Evolutionary conservation across 2,329 filamentous ascomycete species (phyloP).

Genomic region (Colletotrichum noveboracense): DNA sequence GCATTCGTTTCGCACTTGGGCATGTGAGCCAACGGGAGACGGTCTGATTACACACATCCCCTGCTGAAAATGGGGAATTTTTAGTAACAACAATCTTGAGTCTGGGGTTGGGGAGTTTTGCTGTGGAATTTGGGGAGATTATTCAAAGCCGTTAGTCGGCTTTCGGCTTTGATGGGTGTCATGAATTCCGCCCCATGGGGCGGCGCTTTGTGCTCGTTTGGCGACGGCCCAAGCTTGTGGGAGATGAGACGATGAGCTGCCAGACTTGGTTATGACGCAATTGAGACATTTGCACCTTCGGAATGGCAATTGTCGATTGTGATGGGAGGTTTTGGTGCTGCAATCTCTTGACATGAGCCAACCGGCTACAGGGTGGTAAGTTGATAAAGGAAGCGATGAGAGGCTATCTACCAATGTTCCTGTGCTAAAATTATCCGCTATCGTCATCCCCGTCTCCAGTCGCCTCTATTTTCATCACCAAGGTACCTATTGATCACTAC

Average conservation of each 20-base stretch:
- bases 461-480: not conserved
- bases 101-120: not conserved
- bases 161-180: not conserved
- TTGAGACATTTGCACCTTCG: not conserved
- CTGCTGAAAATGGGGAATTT: not conserved
- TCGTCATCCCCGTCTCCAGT: not conserved
- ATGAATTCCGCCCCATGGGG: conserved; percentile 3
- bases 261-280: not conserved
- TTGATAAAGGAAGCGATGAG: not conserved
- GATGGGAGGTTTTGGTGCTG: not conserved
- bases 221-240: not conserved
- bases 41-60: not conserved
- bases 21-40: conserved; percentile 17
- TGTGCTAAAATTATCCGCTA: not conserved
- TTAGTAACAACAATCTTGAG: not conserved
- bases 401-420: not conserved
- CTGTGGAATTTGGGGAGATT: not conserved
- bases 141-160: not conserved
- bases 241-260: not conserved
- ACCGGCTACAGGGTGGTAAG: no score
- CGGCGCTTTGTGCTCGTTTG: conserved; percentile 5
- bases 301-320: not conserved
- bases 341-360: not conserved
- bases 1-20: conserved; percentile 4
- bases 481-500: no score